Evolutionary conservation across 768 basidiomycete species (phyloP).

Genomic region (Chalciporus piperatus): DNA sequence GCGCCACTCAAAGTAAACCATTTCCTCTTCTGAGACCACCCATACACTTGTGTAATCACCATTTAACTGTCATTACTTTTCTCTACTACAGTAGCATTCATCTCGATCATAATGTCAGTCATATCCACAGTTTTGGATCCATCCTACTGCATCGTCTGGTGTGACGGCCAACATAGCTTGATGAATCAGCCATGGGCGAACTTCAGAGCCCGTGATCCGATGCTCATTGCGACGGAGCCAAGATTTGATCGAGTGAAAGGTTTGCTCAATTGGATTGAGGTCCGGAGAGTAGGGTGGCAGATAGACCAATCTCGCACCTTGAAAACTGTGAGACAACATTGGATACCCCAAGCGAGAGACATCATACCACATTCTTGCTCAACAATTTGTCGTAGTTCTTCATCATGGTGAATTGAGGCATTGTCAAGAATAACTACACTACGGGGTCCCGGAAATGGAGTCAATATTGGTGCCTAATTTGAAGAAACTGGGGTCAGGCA

Average conservation of each 20-base stretch:
- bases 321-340: background rate
- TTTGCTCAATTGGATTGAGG: conserved; percentile 37
- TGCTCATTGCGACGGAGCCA: conserved; percentile 27
- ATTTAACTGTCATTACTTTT: no score
- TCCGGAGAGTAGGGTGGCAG: conserved; percentile 37
- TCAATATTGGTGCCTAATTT: conserved; percentile 13
- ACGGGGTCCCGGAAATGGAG: conserved; percentile 33
- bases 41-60: no score
- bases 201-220: background rate
- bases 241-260: conserved; percentile 31
- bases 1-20: no score
- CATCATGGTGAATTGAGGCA: conserved; percentile 40
- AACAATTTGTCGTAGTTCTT: conserved; percentile 32
- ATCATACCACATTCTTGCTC: conserved; percentile 18
- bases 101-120: no score
- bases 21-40: no score
- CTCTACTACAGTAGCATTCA: no score
- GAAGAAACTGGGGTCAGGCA: no score
- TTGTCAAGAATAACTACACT: conserved; percentile 41
- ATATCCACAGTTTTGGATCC: conserved; percentile 26
- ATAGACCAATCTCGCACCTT: conserved; percentile 28
- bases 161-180: conserved; percentile 19
- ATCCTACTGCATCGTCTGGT: conserved; percentile 17
- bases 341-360: no score
- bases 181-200: conserved; percentile 19